phyloP scores from a whole-genome alignment of 2,329 filamentous ascomycete genomes.

The Calonectria pauciramosa region DNA sequence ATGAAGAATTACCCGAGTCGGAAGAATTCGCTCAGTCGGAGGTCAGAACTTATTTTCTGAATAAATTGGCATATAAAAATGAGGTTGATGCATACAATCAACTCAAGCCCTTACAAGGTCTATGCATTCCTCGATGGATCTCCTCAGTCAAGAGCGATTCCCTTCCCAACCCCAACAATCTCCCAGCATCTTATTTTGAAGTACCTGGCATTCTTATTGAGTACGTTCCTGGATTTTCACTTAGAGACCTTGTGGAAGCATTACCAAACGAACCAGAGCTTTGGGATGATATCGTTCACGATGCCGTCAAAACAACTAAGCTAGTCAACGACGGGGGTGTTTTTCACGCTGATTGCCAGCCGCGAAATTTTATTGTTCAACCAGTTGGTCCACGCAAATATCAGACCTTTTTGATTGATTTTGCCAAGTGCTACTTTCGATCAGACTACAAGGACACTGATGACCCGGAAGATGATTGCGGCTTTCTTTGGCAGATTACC shows the following conservation, averaged over 20 bases:
- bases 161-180: neutral
- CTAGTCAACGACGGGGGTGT: neutral
- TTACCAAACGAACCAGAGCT: neutral
- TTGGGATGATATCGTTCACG: neutral
- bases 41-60: neutral
- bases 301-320: neutral
- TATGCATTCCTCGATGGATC: neutral
- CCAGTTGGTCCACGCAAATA: neutral
- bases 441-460: slow-evolving; percentile 13
- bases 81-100: neutral
- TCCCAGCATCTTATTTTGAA: neutral
- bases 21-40: neutral
- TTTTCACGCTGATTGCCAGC: slow-evolving; percentile 13
- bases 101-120: slow-evolving; percentile 6
- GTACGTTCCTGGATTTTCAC: neutral
- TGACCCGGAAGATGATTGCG: neutral
- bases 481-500: neutral
- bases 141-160: neutral
- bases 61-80: neutral
- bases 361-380: slow-evolving; percentile 1
- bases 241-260: neutral
- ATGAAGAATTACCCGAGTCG: neutral
- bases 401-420: slow-evolving; percentile 6
- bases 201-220: slow-evolving; percentile 9
- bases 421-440: neutral